Evolutionary conservation across 306 rosid species (phyloP).

Genomic region (Pyrus pyrifolia): DNA sequence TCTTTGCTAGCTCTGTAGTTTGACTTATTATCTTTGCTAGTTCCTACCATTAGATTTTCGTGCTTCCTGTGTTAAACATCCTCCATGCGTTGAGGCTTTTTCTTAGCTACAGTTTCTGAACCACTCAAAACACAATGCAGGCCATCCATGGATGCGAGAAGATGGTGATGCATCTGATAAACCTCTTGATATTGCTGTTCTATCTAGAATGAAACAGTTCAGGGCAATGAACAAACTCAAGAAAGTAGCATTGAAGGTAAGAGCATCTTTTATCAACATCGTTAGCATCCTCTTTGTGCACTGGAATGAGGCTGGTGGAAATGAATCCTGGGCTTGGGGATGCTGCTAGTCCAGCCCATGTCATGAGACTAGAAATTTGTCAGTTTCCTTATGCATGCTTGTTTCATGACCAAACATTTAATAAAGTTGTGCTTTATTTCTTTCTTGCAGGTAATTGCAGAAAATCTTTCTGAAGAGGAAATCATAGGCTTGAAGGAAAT

Average conservation of each 20-base stretch:
- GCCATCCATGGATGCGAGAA: slow-evolving; percentile 97
- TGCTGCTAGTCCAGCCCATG: not conserved
- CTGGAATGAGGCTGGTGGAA: not conserved
- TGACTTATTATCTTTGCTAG: too few relatives aligned
- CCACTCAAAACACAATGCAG: slow-evolving; percentile 36
- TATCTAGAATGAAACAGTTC: slow-evolving; percentile 92
- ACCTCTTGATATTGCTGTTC: slow-evolving; percentile 92
- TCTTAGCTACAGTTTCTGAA: not conserved
- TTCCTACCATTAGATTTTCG: not conserved
- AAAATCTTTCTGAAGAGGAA: slow-evolving; percentile 97
- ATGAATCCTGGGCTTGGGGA: not conserved
- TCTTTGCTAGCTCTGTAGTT: too few relatives aligned
- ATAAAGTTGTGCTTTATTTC: slow-evolving; percentile 1
- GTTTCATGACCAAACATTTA: not conserved
- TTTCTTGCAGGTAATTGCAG: slow-evolving; percentile 75
- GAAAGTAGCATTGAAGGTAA: slow-evolving; percentile 92
- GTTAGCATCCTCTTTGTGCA: not conserved
- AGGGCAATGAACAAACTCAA: slow-evolving; percentile 97
- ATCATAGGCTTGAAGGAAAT: slow-evolving; percentile 94
- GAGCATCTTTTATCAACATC: slow-evolving; percentile 5
- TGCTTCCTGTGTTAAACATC: not conserved
- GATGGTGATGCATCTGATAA: slow-evolving; percentile 90
- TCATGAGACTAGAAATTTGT: not conserved
- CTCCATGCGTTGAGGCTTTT: not conserved
- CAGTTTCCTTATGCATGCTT: not conserved